Base-by-base conservation (phyloP, 805 yeast genomes). In the Crinitomyces ghanaensis region DNA sequence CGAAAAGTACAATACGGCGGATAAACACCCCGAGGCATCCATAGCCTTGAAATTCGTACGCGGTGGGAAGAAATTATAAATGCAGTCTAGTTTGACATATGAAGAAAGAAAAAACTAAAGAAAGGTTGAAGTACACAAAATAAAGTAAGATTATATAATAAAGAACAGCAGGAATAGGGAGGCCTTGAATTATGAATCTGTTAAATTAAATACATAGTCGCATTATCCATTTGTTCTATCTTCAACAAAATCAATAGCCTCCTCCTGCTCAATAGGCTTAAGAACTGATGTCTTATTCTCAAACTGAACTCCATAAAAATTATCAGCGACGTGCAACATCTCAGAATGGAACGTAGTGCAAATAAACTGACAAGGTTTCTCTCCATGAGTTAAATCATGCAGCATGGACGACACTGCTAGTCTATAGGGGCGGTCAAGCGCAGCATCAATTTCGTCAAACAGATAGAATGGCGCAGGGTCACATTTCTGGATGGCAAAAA, bases 401-500 rank as follows among this genome's bases (percentile, higher is more conserved):
- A 91, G 75, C 63, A 82, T 60, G 21, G 65, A 59, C 0, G 97
- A 95, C 14, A 91, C 94, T 0, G 95, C 73, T 0, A 81, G 70
- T 48, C 98, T 70, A 51, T 86, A 88, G 49, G 82, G 95, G 2
- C 93, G 73, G 57, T 91, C 98, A 41, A 91, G 64, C 46, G 88
- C 91, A 4, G 97, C 96, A 59, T 91, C 98, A 38, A 91, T 79
- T 60, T 91, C 98, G 57, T 91, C 98, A 56, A 91, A 88, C 30
- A 91, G 58, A 52, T 91, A 91, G 54, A 91, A 91, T 31, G 97
- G 96, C 6, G 96, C 96, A 7, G 97, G 97, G 46, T 91, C 97
- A 43, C 93, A 83, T 50, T 71, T 74, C 60, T 91, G 98, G 39
- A 88, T 83, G 3, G 98, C 96, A 37, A 91, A 66, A 43, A 91